Base-by-base conservation (phyloP, 2,329 filamentous ascomycete species). In the Orbilia oligospora region DNA sequence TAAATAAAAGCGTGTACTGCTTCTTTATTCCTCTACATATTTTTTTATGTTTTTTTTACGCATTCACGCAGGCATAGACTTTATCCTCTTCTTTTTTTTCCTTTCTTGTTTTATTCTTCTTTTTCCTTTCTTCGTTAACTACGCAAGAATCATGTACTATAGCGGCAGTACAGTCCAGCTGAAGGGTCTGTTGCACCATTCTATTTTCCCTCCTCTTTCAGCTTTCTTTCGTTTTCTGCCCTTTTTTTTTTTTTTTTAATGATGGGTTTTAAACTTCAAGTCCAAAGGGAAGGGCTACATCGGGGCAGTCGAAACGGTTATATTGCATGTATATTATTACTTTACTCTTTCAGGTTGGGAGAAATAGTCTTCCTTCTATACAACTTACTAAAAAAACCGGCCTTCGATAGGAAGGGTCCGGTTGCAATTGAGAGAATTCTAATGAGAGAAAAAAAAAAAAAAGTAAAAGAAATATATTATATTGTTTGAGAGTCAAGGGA, bases 241-340 rank as follows among this genome's bases (percentile, higher is more conserved):
- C 10, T 24, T 51, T 12, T 24, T 41, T 16, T 22, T 10, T 9
- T 49, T 49, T 14, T 51, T 63, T 14, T 24, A 51, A 51, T 51
- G 22, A 20, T 24, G 48, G 48, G 56, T 56, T 53, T 49, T 63
- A 38, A n/a, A 30, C 27, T n/a, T n/a, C n/a, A n/a, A n/a, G 6
- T 44, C 18, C 33, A 5, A 48, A 18, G 36, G 12, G 14, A 48
- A 14, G 46, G n/a, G n/a, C 61, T 36, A 24, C 33, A 48, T n/a
- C 16, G 24, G 30, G 6, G 61, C 61, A 51, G 33, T 44, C 58
- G 44, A 14, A n/a, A 14, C 18, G 16, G 18, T 49, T 63, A 30
- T 27, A 36, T 14, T 67, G 53, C 61, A 53, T 73, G 70, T 73
- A 73, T 67, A 73, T 67, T 73, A 73, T 24, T 12, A 63, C 33